A percentile compares a stretch with the other conserved stretches of the same genome.
These are phyloP conservation scores for Fusarium paranaense DNA, from an alignment of 2,329 filamentous ascomycete species.

Conservation along the genomic window DNA sequence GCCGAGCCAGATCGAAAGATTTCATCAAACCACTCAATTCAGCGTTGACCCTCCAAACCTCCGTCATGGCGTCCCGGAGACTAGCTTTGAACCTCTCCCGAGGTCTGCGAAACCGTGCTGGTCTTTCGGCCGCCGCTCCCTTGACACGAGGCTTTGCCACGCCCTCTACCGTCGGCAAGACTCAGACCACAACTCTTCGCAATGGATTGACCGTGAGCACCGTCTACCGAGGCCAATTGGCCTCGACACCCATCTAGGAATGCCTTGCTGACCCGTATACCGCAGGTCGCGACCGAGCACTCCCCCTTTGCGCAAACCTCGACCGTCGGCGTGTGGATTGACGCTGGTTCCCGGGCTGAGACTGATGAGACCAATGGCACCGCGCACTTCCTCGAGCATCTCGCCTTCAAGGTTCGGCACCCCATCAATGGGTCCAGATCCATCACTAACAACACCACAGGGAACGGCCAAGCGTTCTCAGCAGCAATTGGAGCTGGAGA, in stretches of 20 bases:
- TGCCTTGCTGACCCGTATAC: slow-evolving; percentile 40
- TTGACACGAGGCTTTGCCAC: slow-evolving; percentile 91
- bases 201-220: slow-evolving; percentile 92
- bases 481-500: slow-evolving; percentile 98
- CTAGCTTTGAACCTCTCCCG: slow-evolving; percentile 94
- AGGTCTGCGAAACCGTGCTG: slow-evolving; percentile 88
- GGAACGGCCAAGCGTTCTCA: slow-evolving; percentile 95
- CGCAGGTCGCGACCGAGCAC: slow-evolving; percentile 95
- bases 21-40: slow-evolving; percentile 69
- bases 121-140: slow-evolving; percentile 80
- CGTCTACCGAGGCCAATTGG: slow-evolving; percentile 53
- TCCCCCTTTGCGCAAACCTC: slow-evolving; percentile 98
- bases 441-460: slow-evolving; percentile 57
- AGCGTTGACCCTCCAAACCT: slow-evolving; percentile 62
- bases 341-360: slow-evolving; percentile 97
- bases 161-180: slow-evolving; percentile 83
- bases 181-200: slow-evolving; percentile 94
- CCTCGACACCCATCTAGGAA: slow-evolving; percentile 35
- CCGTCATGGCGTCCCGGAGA: slow-evolving; percentile 93
- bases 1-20: slow-evolving; percentile 59
- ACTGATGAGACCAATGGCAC: slow-evolving; percentile 99
- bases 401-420: slow-evolving; percentile 92
- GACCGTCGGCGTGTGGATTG: slow-evolving; percentile 99
- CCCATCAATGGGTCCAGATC: slow-evolving; percentile 34
- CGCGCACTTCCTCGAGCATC: slow-evolving; percentile 98